Base-by-base conservation (phyloP, 805 yeast species). In the Helenozyma baotianmanensis region DNA sequence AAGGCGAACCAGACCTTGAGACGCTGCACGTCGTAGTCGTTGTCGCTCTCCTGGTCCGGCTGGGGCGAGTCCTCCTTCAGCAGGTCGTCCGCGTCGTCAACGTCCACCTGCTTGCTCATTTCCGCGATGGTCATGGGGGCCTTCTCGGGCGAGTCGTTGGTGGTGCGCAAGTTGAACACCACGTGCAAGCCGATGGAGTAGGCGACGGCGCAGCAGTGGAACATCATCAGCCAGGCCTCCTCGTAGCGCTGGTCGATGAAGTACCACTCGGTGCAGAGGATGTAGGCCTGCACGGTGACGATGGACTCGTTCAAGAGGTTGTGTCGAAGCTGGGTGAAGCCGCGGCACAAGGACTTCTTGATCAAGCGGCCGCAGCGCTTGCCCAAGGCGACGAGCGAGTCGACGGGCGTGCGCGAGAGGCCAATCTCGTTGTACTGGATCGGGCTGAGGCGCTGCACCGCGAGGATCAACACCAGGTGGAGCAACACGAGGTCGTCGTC, bases 161-260 rank as follows among this genome's bases (percentile, higher is more conserved):
- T 25, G 21, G 43, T 17, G 7, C 5, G 19, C 31, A 56, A 43
- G 32, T 51, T 53, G 6, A 60, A 55, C 38, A 64, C 60, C 0
- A 73, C 77, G 49, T 74, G 78, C 13, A 74, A 48, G 0, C 78
- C 79, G 33, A 73, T 58, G 1, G 76, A 62, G 45, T 68, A 74
- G 1, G 77, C 73, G 14, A 68, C 63, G 12, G 76, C 60, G 25
- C 74, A 72, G 14, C 68, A 52, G 39, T 66, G 72, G 40, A 72
- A 74, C 54, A 73, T 53, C 56, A 67, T 60, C 14, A 67, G 62
- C 79, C 79, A 74, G 34, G 72, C 58, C 38, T 69, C 69, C 43
- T 74, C 79, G 41, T 69, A 70, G 29, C 64, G 62, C 35, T 68
- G 72, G 41, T 70, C 67, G 31, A 60, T 62, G 39, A 71, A 72